Evolutionary conservation across 164 flowering plant species (phyloP), one percentile per base, ranked within the genome.

Genomic region (Aristolochia contorta): DNA sequence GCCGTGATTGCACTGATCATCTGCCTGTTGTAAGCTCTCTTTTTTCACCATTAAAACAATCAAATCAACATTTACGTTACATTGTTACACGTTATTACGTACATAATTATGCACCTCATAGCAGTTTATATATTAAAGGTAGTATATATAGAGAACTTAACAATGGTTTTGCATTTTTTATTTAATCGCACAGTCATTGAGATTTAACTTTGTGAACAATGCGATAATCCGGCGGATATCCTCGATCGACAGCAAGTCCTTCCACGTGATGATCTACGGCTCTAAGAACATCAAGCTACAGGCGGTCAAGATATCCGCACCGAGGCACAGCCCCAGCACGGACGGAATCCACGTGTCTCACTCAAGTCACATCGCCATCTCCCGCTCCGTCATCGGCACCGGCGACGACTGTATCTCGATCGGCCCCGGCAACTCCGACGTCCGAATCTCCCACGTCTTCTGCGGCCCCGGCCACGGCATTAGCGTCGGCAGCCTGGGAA

Each of bases 381-480:
- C 56, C 4, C 16, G 27, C 7, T 72, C 67, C 0, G 16, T 43
- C 1, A 67, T 68, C 9, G 72, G 69, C 19, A 64, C 63, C 0
- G 57, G 65, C 4, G 81, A 79, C 43, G 81, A 79, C 58, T 79
- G 83, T 67, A 53, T 80, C n/a, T 70, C 81, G n/a, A n/a, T 78
- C 16, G 68, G 76, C 0, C 64, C 71, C 10, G 80, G 78, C n/a
- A 52, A 63, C n/a, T 24, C 20, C 8, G 53, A 75, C 58, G 25
- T 80, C 16, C 32, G 45, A 24, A 57, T 80, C 5, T 16, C 37
- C 43, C 20, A 69, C 16, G 58, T 78, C 7, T 12, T n/a, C 12
- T 78, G 82, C 21, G 82, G 80, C 0, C 80, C 80, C 59, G 89
- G 87, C 12, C 89, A 86, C 63, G 93, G 93, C n/a, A 82, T 84